Evolutionary conservation across 2,329 filamentous ascomycete genomes (phyloP).

Genomic region (Teratosphaeria destructans): DNA sequence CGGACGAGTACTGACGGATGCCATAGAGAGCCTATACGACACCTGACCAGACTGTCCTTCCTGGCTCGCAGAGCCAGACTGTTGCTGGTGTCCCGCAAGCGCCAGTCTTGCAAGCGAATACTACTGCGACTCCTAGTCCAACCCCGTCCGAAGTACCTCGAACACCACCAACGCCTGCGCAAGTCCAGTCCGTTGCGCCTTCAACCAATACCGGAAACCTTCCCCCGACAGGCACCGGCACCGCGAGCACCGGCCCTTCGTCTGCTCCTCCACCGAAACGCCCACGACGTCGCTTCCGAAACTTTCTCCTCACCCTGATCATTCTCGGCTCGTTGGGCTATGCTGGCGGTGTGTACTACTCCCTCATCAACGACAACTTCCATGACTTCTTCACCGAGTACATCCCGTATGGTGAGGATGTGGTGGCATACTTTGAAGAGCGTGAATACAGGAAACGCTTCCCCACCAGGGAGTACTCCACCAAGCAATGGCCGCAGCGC

Average conservation of each 20-base stretch:
- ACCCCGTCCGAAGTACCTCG: conserved; percentile 13
- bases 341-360: conserved; percentile 82
- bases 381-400: conserved; percentile 99
- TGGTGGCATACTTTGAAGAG: conserved; percentile 91
- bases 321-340: conserved; percentile 71
- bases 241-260: conserved; percentile 32
- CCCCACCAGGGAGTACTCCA: conserved; percentile 40
- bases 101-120: conserved; percentile 14
- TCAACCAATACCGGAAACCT: conserved; percentile 18
- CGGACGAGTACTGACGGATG: neutral
- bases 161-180: conserved; percentile 12
- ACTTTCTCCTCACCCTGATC: conserved; percentile 65
- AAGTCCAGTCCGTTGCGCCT: conserved; percentile 3
- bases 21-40: neutral
- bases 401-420: conserved; percentile 86
- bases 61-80: conserved; percentile 20
- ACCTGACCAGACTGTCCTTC: conserved; percentile 14
- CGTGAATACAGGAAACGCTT: conserved; percentile 85
- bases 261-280: conserved; percentile 42
- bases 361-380: conserved; percentile 90
- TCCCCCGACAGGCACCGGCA: conserved; percentile 21
- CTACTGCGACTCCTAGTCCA: conserved; percentile 10
- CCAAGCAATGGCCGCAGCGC: conserved; percentile 36
- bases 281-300: conserved; percentile 64
- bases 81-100: conserved; percentile 22